Evolutionary conservation across 345 rosid species (phyloP).

Genomic region (Murraya paniculata): DNA sequence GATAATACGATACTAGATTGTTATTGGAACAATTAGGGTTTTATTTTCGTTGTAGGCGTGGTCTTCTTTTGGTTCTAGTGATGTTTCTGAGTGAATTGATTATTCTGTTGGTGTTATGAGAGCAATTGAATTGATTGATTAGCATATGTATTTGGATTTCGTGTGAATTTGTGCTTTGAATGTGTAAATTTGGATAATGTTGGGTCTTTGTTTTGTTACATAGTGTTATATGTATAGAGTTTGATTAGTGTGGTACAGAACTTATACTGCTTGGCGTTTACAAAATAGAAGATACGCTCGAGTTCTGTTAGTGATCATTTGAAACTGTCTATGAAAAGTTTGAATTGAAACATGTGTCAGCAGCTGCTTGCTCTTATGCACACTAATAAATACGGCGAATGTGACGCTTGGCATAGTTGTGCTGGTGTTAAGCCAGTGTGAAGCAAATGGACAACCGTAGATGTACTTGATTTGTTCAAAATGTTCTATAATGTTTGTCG

Average conservation of each 20-base stretch:
- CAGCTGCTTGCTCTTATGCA: background rate
- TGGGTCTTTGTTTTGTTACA: background rate
- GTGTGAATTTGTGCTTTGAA: background rate
- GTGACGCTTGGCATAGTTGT: background rate
- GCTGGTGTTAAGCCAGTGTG: background rate
- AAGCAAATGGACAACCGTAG: background rate
- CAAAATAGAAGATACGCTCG: background rate
- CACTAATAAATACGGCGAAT: background rate
- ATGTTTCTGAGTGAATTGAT: background rate
- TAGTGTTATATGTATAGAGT: background rate
- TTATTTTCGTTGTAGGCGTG: background rate
- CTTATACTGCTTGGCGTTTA: background rate
- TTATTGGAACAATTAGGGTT: slow-evolving; percentile 1
- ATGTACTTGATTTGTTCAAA: background rate
- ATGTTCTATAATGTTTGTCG: background rate
- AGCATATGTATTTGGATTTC: background rate
- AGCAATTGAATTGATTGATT: background rate
- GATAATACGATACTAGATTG: background rate
- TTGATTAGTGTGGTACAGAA: too few relatives aligned
- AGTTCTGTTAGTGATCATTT: background rate
- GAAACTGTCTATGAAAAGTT: background rate
- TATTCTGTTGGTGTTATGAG: background rate
- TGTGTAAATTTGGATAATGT: background rate
- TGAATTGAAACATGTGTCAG: background rate
- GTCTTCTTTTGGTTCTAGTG: background rate